Conservation (phyloP, 2,329 filamentous ascomycete genomes). For the Didymellaceae sp. region DNA sequence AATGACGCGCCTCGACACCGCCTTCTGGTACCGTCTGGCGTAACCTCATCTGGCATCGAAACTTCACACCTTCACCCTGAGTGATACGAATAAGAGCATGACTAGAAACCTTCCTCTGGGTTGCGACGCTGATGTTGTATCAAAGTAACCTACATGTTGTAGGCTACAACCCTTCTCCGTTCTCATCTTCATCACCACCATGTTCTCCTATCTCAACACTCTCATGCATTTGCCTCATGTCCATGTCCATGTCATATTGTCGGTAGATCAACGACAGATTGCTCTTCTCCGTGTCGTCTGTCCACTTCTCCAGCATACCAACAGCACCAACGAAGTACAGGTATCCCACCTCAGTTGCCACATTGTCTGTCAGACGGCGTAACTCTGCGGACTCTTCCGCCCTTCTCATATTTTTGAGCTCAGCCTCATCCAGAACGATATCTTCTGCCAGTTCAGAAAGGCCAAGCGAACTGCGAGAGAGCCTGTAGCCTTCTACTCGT, state of each 20-base stretch:
- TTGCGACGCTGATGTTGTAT: no score
- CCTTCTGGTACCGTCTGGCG: neutral
- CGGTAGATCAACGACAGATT: slow-evolving; percentile 25
- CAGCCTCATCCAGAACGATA: slow-evolving; percentile 16
- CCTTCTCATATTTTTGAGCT: slow-evolving; percentile 14
- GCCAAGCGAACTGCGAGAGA: slow-evolving; percentile 31
- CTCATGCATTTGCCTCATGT: neutral
- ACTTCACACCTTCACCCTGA: no score
- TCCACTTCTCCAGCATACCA: slow-evolving; percentile 22
- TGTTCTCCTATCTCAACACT: neutral
- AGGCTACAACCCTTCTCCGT: neutral
- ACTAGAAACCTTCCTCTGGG: no score
- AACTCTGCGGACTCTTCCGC: slow-evolving; percentile 21
- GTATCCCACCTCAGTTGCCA: slow-evolving; percentile 34
- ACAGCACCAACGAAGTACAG: slow-evolving; percentile 33
- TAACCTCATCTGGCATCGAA: no score
- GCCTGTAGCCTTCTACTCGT: slow-evolving; percentile 23
- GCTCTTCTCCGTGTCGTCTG: slow-evolving; percentile 25
- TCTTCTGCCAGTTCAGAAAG: slow-evolving; percentile 26
- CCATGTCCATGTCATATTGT: neutral
- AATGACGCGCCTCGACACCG: slow-evolving; percentile 15
- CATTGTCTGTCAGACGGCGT: slow-evolving; percentile 18
- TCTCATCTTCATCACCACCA: neutral
- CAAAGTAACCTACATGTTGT: neutral
- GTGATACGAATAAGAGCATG: no score